Percentiles rank a stretch among this genome's conserved stretches.
These are phyloP conservation scores for Rhizopus arrhizus DNA, from an alignment of 371 early-diverging fungal species.

Conservation along the genomic window DNA sequence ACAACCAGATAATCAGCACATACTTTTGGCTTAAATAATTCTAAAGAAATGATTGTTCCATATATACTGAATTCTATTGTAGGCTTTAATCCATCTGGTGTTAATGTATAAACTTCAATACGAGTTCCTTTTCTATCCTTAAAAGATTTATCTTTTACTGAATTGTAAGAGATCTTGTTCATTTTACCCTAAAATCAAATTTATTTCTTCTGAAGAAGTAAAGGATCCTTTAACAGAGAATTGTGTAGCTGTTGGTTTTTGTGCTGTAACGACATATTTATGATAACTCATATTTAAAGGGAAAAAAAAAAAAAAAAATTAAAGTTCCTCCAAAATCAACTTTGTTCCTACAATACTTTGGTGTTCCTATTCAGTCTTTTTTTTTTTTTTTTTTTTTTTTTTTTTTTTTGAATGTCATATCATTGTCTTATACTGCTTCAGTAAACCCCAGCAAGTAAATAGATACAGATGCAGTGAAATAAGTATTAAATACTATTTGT, in stretches of 20 bases:
- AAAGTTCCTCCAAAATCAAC: neutral
- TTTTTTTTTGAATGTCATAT: too few relatives aligned
- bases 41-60: constrained; percentile 69
- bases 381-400: too few relatives aligned
- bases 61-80: constrained; percentile 70
- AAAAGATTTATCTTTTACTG: neutral
- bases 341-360: too few relatives aligned
- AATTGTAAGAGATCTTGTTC: neutral
- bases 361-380: too few relatives aligned
- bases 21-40: constrained; percentile 60
- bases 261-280: constrained; percentile 59
- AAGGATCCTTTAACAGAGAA: constrained; percentile 67
- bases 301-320: constrained; percentile 3
- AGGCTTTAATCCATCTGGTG: constrained; percentile 63
- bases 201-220: constrained; percentile 64
- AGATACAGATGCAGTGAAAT: too few relatives aligned
- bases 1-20: too few relatives aligned
- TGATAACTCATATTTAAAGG: constrained; percentile 39
- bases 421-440: too few relatives aligned
- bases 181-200: constrained; percentile 71
- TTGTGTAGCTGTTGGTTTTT: constrained; percentile 54
- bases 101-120: constrained; percentile 68
- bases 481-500: too few relatives aligned
- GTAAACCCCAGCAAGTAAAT: too few relatives aligned
- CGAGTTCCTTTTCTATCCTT: constrained; percentile 69